phyloP scores from a whole-genome alignment of 768 basidiomycete species.

The Boletus rubroflammeus region DNA sequence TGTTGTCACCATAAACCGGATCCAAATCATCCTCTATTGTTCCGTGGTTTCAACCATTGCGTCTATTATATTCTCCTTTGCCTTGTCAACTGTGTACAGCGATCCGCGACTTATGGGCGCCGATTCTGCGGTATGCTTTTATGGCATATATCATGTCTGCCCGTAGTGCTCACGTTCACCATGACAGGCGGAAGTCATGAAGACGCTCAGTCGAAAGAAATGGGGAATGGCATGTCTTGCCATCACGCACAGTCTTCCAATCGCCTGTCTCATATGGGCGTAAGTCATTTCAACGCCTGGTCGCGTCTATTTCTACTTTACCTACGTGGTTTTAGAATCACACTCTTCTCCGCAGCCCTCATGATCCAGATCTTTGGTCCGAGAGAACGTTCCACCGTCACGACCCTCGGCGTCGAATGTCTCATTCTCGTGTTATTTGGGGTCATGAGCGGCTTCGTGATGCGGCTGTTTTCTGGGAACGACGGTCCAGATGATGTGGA shows the following conservation, averaged over 20 bases:
- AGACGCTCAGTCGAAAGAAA: background rate
- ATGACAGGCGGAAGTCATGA: background rate
- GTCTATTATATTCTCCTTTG: constrained; percentile 14
- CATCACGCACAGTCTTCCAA: constrained; percentile 14
- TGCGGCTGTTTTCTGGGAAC: background rate
- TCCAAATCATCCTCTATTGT: constrained; percentile 12
- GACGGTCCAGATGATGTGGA: background rate
- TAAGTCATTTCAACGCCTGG: background rate
- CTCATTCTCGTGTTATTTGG: background rate
- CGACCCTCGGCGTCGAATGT: constrained; percentile 5
- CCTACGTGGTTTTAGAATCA: background rate
- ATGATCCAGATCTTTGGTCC: constrained; percentile 7
- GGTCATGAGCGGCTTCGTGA: background rate
- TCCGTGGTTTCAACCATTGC: constrained; percentile 7
- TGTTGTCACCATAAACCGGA: background rate
- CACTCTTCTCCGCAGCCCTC: background rate
- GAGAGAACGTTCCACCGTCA: background rate
- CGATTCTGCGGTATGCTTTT: constrained; percentile 3
- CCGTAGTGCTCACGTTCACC: background rate
- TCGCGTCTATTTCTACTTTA: background rate
- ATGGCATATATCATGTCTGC: too few relatives aligned
- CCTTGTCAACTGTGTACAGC: constrained; percentile 11
- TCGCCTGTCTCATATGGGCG: constrained; percentile 10
- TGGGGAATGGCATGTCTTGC: constrained; percentile 10
- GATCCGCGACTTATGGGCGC: constrained; percentile 6